Base-by-base conservation (phyloP, 306 rosid species). In the Rosa rugosa region DNA sequence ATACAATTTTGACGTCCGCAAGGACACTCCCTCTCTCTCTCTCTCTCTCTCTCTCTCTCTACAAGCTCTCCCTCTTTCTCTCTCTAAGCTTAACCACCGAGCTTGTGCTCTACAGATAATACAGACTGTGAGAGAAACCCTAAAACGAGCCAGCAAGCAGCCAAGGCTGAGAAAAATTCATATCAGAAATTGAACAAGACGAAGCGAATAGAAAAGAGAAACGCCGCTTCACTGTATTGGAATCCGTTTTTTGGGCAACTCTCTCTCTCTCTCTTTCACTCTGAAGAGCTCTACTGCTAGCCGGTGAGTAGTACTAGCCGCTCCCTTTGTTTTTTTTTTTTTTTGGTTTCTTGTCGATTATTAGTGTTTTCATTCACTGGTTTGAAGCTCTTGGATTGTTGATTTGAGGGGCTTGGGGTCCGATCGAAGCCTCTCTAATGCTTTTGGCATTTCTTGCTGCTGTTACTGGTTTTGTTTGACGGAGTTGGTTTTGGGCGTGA, bases 1-100 rank as follows among this genome's bases (percentile, higher is more conserved):
- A 94, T 94, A 91, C 85, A 83, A 79, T 73, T 84, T 94, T 94
- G 97, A 94, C 97, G 97, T 94, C 97, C 98, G 92, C 94, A 84
- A 87, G 89, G 87, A 82, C 83, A 77, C 66, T 42, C 8, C 9
- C 75, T 44, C 45, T 74, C 67, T 31, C 62, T 60, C 72, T 67
- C 68, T 23, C 80, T 77, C 85, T 83, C 85, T 83, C 84, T 73
- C 68, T 85, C 91, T 90, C 90, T 87, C 94, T 88, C 90, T 83
- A 89, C 69, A 85, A 57, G 83, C 67, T 79, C 69, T 72, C 86
- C 51, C 18, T 75, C 82, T 75, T 50, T 77, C 72, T 72, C 86
- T 40, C 76, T 51, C 69, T 74, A n/a, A 56, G 49, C 46, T 47
- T 83, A 72, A 75, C 78, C 84, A 74, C 85, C 89, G 84, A 84